Evolutionary conservation across 1,139 yeast species (phyloP), one percentile per base, ranked within the genome.

Genomic region (Yarrowia galli): DNA sequence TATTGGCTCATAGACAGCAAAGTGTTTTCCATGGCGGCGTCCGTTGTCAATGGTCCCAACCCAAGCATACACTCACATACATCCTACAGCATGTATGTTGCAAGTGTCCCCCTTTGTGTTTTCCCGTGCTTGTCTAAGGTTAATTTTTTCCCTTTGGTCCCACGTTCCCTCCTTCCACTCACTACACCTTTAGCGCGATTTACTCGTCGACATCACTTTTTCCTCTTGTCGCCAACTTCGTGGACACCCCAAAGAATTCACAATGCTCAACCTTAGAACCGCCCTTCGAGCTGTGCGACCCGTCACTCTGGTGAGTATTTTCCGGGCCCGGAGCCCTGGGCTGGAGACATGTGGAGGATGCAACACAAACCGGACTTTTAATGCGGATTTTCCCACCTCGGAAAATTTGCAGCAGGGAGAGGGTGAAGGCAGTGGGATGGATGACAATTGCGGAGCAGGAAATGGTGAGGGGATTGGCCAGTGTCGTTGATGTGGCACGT

Each of bases 271-370:
- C 42, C 38, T 58, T 42, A 18, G 64, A 58, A 58, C 64, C 51
- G 64, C 64, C 64, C 64, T 58, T 20, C 64, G 64, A 58, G 64
- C 64, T 58, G 64, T 20, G 64, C 64, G 64, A 58, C 64, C 64
- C 46, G 48, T 58, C 42, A 10, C 46, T 25, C 20, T 43, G 64
- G 64, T 58, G 64, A 58, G 64, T 58, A 58, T 54, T n/a, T n/a
- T 28, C 32, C 28, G 28, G 7, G 28, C 28, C 28, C 20, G 20
- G 42, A 38, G 43, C 20, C 43, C 20, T 1, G 12, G 12, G 3
- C 20, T n/a, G 1, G 35, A 23, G 35, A 45, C 32, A 43, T 3
- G 25, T 7, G 23, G 20, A 45, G 22, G 28, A 40, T 5, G 40
- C n/a, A 15, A 36, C 6, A 5, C 4, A 1, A 13, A 13, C 40